A percentile compares a stretch with the other conserved stretches of the same genome.
Conservation (phyloP, 495 filamentous ascomycete genomes). For the Aspergillus homomorphus region DNA sequence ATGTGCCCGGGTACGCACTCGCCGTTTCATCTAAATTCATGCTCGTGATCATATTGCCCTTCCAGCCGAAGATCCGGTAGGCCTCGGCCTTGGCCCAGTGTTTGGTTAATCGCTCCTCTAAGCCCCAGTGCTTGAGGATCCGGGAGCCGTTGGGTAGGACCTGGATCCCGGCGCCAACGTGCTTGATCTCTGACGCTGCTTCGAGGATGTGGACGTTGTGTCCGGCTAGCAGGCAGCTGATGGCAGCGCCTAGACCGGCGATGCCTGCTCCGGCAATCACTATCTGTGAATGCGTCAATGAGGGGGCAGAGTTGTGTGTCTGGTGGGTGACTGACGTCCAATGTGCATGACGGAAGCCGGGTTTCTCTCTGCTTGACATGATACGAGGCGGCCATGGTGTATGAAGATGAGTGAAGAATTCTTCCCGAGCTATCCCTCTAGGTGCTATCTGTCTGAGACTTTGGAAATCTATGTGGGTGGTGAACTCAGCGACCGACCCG, state of each 20-base stretch:
- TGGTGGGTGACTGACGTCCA: not conserved
- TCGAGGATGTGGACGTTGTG: conserved; percentile 60
- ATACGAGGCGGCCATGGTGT: not conserved
- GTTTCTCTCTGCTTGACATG: not conserved
- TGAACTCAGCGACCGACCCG: too few species aligned
- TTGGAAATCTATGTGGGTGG: too few species aligned
- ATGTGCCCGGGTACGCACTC: conserved; percentile 38
- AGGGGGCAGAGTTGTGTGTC: too few species aligned
- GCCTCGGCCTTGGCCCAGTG: conserved; percentile 47
- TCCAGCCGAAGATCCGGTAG: conserved; percentile 52
- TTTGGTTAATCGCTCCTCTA: conserved; percentile 23
- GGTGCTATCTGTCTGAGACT: too few species aligned
- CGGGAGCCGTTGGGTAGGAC: conserved; percentile 53
- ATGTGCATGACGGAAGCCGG: not conserved
- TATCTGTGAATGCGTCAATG: conserved; percentile 10
- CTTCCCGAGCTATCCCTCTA: too few species aligned
- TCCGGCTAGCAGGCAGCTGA: conserved; percentile 56
- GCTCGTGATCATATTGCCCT: conserved; percentile 46
- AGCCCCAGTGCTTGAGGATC: conserved; percentile 51
- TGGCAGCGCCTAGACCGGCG: conserved; percentile 59
- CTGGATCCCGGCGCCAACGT: conserved; percentile 51
- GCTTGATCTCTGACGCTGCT: conserved; percentile 50
- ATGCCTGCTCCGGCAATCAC: conserved; percentile 63
- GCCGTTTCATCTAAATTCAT: conserved; percentile 43
- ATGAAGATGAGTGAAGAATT: too few species aligned